A percentile compares a stretch with the other conserved stretches of the same genome.
These are phyloP conservation scores for Metschnikowia shivogae DNA, from an alignment of 805 yeast genomes.

Conservation along the genomic window DNA sequence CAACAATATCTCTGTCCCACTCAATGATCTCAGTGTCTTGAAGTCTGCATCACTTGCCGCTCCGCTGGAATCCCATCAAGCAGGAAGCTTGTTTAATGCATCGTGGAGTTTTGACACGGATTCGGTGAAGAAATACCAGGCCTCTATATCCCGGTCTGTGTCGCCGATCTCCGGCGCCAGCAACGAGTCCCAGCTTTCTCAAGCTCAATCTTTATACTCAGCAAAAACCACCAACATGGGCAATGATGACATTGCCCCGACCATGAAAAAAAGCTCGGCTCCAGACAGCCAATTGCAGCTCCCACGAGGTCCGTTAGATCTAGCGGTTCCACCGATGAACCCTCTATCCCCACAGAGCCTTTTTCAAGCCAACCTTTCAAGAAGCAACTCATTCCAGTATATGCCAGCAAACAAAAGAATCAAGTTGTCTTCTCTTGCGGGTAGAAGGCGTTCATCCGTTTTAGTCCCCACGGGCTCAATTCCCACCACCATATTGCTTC, in stretches of 20 bases:
- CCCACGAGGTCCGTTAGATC: constrained; percentile 15
- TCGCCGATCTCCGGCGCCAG: constrained; percentile 17
- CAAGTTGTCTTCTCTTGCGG: constrained; percentile 42
- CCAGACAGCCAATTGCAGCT: constrained; percentile 8
- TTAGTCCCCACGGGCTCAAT: constrained; percentile 51
- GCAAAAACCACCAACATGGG: constrained; percentile 4
- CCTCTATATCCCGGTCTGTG: constrained; percentile 8
- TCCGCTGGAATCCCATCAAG: background rate
- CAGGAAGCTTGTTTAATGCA: background rate
- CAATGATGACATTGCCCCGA: constrained; percentile 3
- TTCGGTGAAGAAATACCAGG: background rate
- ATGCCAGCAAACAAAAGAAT: constrained; percentile 53
- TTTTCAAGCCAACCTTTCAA: constrained; percentile 4
- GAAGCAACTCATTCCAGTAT: constrained; percentile 43
- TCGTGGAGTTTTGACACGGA: constrained; percentile 3
- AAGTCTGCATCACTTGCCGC: background rate
- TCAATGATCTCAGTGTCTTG: background rate
- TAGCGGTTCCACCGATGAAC: constrained; percentile 38
- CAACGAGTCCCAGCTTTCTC: constrained; percentile 6
- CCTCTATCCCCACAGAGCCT: constrained; percentile 20
- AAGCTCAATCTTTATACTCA: constrained; percentile 1
- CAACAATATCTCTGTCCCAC: background rate
- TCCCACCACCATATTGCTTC: constrained; percentile 55
- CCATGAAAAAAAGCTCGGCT: constrained; percentile 15
- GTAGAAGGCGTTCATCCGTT: constrained; percentile 52